These are phyloP conservation scores for Waltergamsia citrina DNA, from an alignment of 2,329 filamentous ascomycete genomes.

Conservation along the genomic window DNA sequence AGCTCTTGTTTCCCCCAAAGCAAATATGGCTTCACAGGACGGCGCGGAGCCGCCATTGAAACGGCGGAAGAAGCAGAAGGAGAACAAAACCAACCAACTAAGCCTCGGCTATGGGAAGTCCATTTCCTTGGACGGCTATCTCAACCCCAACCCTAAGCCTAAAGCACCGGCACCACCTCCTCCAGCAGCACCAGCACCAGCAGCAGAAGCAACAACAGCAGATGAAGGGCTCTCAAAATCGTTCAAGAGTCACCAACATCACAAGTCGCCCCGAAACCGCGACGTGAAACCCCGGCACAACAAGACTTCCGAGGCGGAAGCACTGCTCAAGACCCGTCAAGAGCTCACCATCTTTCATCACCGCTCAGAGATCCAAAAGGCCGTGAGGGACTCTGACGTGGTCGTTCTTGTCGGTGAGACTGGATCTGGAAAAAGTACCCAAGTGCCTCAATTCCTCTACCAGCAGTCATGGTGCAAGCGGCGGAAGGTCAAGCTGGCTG, in stretches of 20 bases:
- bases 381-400: slow-evolving; percentile 54
- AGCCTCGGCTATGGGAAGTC: slow-evolving; percentile 33
- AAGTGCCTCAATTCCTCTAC: slow-evolving; percentile 84
- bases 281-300: slow-evolving; percentile 6
- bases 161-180: background rate
- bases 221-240: too few species aligned
- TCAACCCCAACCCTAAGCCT: slow-evolving; percentile 14
- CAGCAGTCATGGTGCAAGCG: slow-evolving; percentile 69
- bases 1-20: background rate
- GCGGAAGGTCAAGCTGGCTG: slow-evolving; percentile 38
- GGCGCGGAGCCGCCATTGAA: slow-evolving; percentile 17
- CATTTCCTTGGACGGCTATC: slow-evolving; percentile 40
- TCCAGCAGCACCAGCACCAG: slow-evolving; percentile 4
- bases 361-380: slow-evolving; percentile 56
- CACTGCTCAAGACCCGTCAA: slow-evolving; percentile 42
- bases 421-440: slow-evolving; percentile 93
- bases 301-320: slow-evolving; percentile 21
- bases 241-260: slow-evolving; percentile 4
- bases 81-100: slow-evolving; percentile 10
- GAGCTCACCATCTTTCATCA: slow-evolving; percentile 74
- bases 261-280: slow-evolving; percentile 4
- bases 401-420: slow-evolving; percentile 88
- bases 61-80: slow-evolving; percentile 22
- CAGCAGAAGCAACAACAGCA: too few species aligned
- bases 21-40: background rate